Evolutionary conservation across 495 filamentous ascomycete genomes (phyloP).

Genomic region (Penicillium waksmanii): DNA sequence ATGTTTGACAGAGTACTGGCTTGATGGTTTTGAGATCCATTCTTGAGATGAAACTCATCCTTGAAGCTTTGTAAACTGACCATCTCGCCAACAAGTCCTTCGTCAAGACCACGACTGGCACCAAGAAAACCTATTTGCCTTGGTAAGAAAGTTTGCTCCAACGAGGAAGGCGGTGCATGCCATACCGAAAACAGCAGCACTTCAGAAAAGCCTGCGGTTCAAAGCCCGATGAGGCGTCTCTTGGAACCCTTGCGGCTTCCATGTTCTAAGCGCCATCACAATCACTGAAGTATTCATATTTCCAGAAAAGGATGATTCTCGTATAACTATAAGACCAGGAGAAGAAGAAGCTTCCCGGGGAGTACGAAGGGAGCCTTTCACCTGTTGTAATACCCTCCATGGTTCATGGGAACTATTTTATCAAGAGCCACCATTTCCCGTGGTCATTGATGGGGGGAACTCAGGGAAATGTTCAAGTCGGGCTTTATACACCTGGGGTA

Average conservation of each 20-base stretch:
- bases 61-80: slow-evolving; percentile 57
- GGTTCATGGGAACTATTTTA: too few relatives aligned
- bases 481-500: neutral
- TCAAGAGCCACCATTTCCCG: too few relatives aligned
- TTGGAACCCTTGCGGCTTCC: neutral
- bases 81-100: slow-evolving; percentile 62
- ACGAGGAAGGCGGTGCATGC: neutral
- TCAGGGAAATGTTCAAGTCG: neutral
- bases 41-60: slow-evolving; percentile 47
- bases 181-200: slow-evolving; percentile 54
- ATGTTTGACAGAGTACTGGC: slow-evolving; percentile 61
- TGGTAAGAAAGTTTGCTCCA: too few relatives aligned
- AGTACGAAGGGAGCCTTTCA: too few relatives aligned
- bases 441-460: too few relatives aligned
- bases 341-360: too few relatives aligned
- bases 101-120: slow-evolving; percentile 64
- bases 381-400: too few relatives aligned
- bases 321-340: too few relatives aligned
- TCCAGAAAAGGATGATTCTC: too few relatives aligned
- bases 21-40: slow-evolving; percentile 29
- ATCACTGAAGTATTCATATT: neutral
- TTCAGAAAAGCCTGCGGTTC: slow-evolving; percentile 57
- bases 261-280: neutral
- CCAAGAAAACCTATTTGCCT: slow-evolving; percentile 55
- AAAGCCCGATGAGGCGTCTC: slow-evolving; percentile 46